Percentiles rank a stretch among this genome's conserved stretches.
These are phyloP conservation scores for Sugiyamaella castrensis DNA, from an alignment of 1,139 yeast species.

Conservation along the genomic window DNA sequence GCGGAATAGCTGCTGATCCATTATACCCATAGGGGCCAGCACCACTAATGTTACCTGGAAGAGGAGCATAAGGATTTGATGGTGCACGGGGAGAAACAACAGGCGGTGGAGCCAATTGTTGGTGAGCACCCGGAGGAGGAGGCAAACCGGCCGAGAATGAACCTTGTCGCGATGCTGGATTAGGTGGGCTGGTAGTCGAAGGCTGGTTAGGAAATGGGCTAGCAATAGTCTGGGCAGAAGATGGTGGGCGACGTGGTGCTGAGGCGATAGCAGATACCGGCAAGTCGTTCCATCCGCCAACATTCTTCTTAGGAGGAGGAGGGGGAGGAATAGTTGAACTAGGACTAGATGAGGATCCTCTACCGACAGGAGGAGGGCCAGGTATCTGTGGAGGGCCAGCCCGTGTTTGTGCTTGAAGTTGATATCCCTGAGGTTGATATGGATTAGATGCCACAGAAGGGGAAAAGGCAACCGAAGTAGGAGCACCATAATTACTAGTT, in stretches of 20 bases:
- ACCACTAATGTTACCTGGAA: slow-evolving; percentile 2
- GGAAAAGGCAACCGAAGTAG: slow-evolving; percentile 11
- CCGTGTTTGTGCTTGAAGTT: slow-evolving; percentile 11
- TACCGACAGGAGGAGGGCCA: slow-evolving; percentile 20
- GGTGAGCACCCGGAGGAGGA: slow-evolving; percentile 26
- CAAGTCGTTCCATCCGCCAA: slow-evolving; percentile 93
- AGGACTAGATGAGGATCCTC: slow-evolving; percentile 30
- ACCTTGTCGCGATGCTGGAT: slow-evolving; percentile 31
- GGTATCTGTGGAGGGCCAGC: slow-evolving; percentile 23
- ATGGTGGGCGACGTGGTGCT: slow-evolving; percentile 50
- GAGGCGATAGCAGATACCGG: slow-evolving; percentile 51
- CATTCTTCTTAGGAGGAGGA: slow-evolving; percentile 49
- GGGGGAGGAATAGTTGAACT: slow-evolving; percentile 34
- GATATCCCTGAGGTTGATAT: slow-evolving; percentile 24
- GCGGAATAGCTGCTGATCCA: slow-evolving; percentile 34
- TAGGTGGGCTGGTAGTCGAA: slow-evolving; percentile 27
- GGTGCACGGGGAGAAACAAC: slow-evolving; percentile 24
- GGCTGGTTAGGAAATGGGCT: slow-evolving; percentile 35
- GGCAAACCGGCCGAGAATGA: slow-evolving; percentile 25
- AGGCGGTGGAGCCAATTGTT: slow-evolving; percentile 33
- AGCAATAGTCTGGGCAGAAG: slow-evolving; percentile 41
- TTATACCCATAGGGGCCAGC: slow-evolving; percentile 20
- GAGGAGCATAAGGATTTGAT: slow-evolving; percentile 25
- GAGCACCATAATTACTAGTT: slow-evolving; percentile 15
- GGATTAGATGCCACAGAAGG: slow-evolving; percentile 15